These are phyloP conservation scores for Yamadazyma kitorensis DNA, from an alignment of 805 yeast genomes.

Conservation along the genomic window DNA sequence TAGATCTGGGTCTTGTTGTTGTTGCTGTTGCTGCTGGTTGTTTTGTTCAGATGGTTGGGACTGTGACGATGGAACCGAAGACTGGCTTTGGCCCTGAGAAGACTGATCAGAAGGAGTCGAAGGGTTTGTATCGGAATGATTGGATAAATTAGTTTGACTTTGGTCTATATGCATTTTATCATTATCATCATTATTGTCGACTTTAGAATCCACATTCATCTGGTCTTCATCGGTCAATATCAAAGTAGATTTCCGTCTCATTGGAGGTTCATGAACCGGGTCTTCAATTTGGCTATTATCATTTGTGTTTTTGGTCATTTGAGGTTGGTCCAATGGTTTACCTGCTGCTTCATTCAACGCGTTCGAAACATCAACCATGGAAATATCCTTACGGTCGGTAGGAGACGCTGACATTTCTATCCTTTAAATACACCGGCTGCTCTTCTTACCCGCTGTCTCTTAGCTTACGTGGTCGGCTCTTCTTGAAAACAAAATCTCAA, in stretches of 20 bases:
- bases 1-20: slow-evolving; percentile 20
- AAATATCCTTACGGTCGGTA: slow-evolving; percentile 38
- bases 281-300: slow-evolving; percentile 2
- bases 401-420: too few species aligned
- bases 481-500: too few species aligned
- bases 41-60: slow-evolving; percentile 1
- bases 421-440: too few species aligned
- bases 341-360: slow-evolving; percentile 18
- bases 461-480: too few species aligned
- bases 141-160: slow-evolving; percentile 4
- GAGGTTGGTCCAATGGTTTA: slow-evolving; percentile 2
- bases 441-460: too few species aligned
- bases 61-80: slow-evolving; percentile 1
- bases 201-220: slow-evolving; percentile 34
- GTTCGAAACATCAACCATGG: slow-evolving; percentile 43
- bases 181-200: not conserved
- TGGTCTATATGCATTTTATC: slow-evolving; percentile 20
- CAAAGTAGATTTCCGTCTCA: slow-evolving; percentile 66
- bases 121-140: not conserved
- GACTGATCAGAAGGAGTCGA: not conserved
- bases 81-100: not conserved
- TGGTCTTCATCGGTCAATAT: slow-evolving; percentile 69
- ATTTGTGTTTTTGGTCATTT: slow-evolving; percentile 9
- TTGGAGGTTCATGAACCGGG: slow-evolving; percentile 19
- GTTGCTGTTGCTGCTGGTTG: slow-evolving; percentile 11